A percentile compares a stretch with the other conserved stretches of the same genome.
Evolutionary conservation across 768 basidiomycete species (phyloP).

Genomic region (Myochromella boudieri): DNA sequence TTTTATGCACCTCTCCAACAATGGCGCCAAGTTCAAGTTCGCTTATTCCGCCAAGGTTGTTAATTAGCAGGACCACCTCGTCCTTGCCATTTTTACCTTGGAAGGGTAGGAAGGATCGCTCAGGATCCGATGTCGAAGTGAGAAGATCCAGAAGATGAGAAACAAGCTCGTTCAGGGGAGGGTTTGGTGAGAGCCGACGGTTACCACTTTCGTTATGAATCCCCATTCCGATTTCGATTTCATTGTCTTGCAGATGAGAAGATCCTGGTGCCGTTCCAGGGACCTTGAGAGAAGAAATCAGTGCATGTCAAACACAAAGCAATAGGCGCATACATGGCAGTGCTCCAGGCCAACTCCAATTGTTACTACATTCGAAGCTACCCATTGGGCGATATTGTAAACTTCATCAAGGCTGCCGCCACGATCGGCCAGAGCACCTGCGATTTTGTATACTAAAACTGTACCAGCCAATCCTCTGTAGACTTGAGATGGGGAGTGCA

Average conservation of each 20-base stretch:
- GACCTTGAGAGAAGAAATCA: conserved; percentile 43
- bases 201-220: conserved; percentile 90
- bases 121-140: conserved; percentile 69
- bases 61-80: conserved; percentile 75
- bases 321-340: conserved; percentile 59
- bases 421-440: conserved; percentile 73
- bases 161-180: conserved; percentile 68
- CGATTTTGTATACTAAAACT: conserved; percentile 86
- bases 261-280: conserved; percentile 69
- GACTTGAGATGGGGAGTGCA: neutral
- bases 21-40: conserved; percentile 79
- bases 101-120: conserved; percentile 78
- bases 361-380: conserved; percentile 68
- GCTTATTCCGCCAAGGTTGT: conserved; percentile 86
- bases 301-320: neutral
- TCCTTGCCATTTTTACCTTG: conserved; percentile 49
- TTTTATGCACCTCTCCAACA: conserved; percentile 56
- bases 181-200: conserved; percentile 65
- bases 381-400: conserved; percentile 61
- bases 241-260: conserved; percentile 54
- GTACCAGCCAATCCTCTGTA: conserved; percentile 81
- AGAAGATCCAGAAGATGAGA: conserved; percentile 69
- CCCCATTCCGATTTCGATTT: conserved; percentile 89
- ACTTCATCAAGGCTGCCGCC: conserved; percentile 73
- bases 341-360: conserved; percentile 89